phyloP scores from a whole-genome alignment of 441 rosid species.

The Populus hybrid region DNA sequence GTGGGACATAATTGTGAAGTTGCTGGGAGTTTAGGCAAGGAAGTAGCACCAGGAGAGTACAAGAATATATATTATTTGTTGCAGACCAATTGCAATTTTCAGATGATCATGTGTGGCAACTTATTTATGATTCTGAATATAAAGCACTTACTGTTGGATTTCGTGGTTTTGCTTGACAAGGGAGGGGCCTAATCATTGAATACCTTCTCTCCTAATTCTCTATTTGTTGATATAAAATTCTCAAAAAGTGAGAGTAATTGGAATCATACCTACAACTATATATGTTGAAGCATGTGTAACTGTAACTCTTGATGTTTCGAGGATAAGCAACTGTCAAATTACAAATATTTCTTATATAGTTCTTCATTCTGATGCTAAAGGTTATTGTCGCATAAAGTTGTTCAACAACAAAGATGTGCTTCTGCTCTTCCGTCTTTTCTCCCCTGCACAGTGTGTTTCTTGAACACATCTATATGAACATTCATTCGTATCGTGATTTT shows the following conservation, averaged over 20 bases:
- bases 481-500: too few species aligned
- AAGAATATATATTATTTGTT: constrained; percentile 48
- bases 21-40: constrained; percentile 56
- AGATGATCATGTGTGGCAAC: constrained; percentile 72
- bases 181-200: neutral
- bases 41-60: constrained; percentile 38
- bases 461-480: too few species aligned
- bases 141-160: constrained; percentile 5
- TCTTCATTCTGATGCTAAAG: neutral
- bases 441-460: too few species aligned
- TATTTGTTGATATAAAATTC: neutral
- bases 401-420: too few species aligned
- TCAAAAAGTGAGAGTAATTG: neutral
- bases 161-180: constrained; percentile 2
- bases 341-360: neutral
- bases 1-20: constrained; percentile 49
- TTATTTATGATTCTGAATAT: constrained; percentile 7
- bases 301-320: neutral
- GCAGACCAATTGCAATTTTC: constrained; percentile 82
- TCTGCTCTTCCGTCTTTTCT: too few species aligned
- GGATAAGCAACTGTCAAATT: neutral
- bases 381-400: neutral
- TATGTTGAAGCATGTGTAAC: neutral
- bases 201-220: neutral
- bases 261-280: too few species aligned